phyloP scores from a whole-genome alignment of 2,329 filamentous ascomycete genomes.

The Pseudovirgaria hyperparasitica region DNA sequence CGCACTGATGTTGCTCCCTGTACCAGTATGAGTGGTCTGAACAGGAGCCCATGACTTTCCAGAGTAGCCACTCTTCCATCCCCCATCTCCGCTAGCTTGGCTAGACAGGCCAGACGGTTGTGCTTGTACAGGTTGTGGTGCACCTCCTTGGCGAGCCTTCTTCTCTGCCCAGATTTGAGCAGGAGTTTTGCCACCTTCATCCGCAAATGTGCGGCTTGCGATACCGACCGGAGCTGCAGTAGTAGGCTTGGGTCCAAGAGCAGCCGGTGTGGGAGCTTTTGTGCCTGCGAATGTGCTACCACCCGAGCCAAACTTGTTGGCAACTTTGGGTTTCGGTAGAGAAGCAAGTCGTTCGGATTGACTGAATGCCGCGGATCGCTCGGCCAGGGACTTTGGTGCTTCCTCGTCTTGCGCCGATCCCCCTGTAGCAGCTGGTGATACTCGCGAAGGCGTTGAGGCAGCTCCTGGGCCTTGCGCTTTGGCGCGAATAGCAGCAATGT shows the following conservation, averaged over 20 bases:
- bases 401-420: slow-evolving; percentile 30
- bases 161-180: slow-evolving; percentile 96
- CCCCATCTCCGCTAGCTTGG: slow-evolving; percentile 58
- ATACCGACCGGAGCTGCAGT: slow-evolving; percentile 56
- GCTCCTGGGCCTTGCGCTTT: slow-evolving; percentile 54
- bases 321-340: slow-evolving; percentile 87
- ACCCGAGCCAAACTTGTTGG: slow-evolving; percentile 70
- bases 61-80: slow-evolving; percentile 84
- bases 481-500: slow-evolving; percentile 86
- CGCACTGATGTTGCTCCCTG: slow-evolving; percentile 36
- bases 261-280: slow-evolving; percentile 70
- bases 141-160: slow-evolving; percentile 66
- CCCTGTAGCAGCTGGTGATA: slow-evolving; percentile 33
- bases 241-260: slow-evolving; percentile 48
- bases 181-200: slow-evolving; percentile 89
- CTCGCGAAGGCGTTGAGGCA: slow-evolving; percentile 18
- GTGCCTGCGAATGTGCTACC: slow-evolving; percentile 68
- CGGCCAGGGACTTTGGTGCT: slow-evolving; percentile 52
- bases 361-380: slow-evolving; percentile 61
- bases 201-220: slow-evolving; percentile 86
- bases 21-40: slow-evolving; percentile 57
- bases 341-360: slow-evolving; percentile 71
- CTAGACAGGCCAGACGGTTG: slow-evolving; percentile 23
- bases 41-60: slow-evolving; percentile 88
- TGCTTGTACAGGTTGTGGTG: slow-evolving; percentile 14